Percentiles rank a stretch among this genome's conserved stretches.
Conservation (phyloP, 441 rosid genomes). For the Pelargonium cotyledonis region DNA sequence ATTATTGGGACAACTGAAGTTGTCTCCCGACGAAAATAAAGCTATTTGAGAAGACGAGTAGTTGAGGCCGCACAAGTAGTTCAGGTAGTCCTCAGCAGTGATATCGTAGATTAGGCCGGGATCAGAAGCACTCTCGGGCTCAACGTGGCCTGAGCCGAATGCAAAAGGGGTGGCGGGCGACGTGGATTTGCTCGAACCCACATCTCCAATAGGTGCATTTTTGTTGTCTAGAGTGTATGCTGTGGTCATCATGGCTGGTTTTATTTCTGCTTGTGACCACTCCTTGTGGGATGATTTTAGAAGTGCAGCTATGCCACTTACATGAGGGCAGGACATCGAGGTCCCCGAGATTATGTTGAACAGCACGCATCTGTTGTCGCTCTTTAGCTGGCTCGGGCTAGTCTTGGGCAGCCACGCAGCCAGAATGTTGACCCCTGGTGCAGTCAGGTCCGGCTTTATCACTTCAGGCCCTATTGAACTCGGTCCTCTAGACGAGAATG, state of each 20-base stretch:
- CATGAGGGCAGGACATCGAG: slow-evolving; percentile 67
- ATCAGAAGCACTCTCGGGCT: slow-evolving; percentile 38
- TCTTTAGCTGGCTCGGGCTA: slow-evolving; percentile 32
- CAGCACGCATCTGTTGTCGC: slow-evolving; percentile 38
- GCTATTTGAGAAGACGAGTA: slow-evolving; percentile 29
- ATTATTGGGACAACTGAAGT: slow-evolving; percentile 28
- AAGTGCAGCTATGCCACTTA: slow-evolving; percentile 50
- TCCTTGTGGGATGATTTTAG: slow-evolving; percentile 43
- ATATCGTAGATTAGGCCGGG: slow-evolving; percentile 53
- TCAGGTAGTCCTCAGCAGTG: slow-evolving; percentile 26
- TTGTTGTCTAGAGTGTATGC: slow-evolving; percentile 41
- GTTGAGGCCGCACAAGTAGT: slow-evolving; percentile 33
- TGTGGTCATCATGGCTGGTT: slow-evolving; percentile 67
- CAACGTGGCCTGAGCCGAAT: slow-evolving; percentile 51
- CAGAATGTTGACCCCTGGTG: slow-evolving; percentile 54
- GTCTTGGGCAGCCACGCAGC: slow-evolving; percentile 51
- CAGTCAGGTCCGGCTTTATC: slow-evolving; percentile 54
- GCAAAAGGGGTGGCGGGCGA: slow-evolving; percentile 39
- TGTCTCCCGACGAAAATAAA: slow-evolving; percentile 21
- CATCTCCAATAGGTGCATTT: slow-evolving; percentile 36
- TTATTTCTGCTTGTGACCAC: slow-evolving; percentile 65
- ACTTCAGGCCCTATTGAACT: slow-evolving; percentile 37
- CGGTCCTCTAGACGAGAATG: slow-evolving; percentile 65
- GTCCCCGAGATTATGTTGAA: slow-evolving; percentile 63
- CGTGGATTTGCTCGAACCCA: slow-evolving; percentile 13